A percentile compares a stretch with the other conserved stretches of the same genome.
phyloP scores from a whole-genome alignment of 495 filamentous ascomycete genomes.

The Aspergillus funiculosus region DNA sequence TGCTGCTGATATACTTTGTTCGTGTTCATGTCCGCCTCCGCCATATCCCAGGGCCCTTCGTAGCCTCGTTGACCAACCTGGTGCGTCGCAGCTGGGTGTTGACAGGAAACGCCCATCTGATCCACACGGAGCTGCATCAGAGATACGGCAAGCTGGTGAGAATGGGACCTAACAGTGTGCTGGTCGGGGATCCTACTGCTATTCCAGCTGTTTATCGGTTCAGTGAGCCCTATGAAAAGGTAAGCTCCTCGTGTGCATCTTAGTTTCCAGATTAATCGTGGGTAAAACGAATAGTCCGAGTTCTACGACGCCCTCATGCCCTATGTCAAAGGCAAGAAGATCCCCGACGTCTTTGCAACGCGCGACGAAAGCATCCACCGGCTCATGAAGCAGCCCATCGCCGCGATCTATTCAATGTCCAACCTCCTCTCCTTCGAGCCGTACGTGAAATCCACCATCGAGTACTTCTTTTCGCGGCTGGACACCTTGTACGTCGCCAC shows the following conservation, averaged over 20 bases:
- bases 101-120: constrained; percentile 22
- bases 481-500: not conserved
- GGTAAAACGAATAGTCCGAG: constrained; percentile 5
- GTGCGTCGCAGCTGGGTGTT: constrained; percentile 25
- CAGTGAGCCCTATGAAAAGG: not conserved
- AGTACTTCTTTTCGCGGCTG: not conserved
- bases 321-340: not conserved
- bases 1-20: too few species aligned
- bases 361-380: not conserved
- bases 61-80: constrained; percentile 32
- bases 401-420: not conserved
- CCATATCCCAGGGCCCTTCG: constrained; percentile 42
- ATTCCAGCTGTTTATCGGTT: constrained; percentile 36
- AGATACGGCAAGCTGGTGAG: constrained; percentile 50
- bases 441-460: not conserved
- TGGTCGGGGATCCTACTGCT: constrained; percentile 37
- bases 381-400: not conserved
- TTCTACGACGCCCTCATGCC: constrained; percentile 7
- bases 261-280: not conserved
- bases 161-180: constrained; percentile 50
- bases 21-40: too few species aligned
- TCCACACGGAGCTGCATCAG: constrained; percentile 36
- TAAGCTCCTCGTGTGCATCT: not conserved
- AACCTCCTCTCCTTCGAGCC: not conserved
- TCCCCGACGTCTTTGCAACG: constrained; percentile 1